These are phyloP conservation scores for Curvularia sp. DNA, from an alignment of 2,329 filamentous ascomycete genomes.

Conservation along the genomic window DNA sequence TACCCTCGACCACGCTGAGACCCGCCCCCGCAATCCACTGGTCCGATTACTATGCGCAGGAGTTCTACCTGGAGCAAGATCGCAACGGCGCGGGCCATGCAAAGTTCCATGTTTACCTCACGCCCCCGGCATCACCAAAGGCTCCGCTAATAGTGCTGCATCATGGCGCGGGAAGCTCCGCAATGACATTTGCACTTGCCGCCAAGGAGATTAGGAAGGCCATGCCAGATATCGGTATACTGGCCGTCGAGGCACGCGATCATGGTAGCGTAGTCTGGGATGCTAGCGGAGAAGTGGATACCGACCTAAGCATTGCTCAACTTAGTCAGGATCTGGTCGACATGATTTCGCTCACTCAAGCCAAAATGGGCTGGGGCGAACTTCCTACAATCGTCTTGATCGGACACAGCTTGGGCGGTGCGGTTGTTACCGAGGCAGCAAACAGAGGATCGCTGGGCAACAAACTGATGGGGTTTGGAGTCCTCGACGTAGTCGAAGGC, in stretches of 20 bases:
- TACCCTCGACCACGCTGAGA: slow-evolving; percentile 76
- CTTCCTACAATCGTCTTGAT: slow-evolving; percentile 82
- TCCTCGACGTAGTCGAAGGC: slow-evolving; percentile 93
- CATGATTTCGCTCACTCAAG: slow-evolving; percentile 72
- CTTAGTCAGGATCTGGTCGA: slow-evolving; percentile 75
- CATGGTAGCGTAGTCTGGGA: slow-evolving; percentile 73
- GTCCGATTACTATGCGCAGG: slow-evolving; percentile 90
- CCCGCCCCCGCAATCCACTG: slow-evolving; percentile 71
- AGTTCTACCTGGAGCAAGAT: slow-evolving; percentile 72
- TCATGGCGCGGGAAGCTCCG: slow-evolving; percentile 93
- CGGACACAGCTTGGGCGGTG: slow-evolving; percentile 91
- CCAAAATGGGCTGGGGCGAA: slow-evolving; percentile 73
- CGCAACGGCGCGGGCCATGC: slow-evolving; percentile 54
- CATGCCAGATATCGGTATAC: slow-evolving; percentile 79
- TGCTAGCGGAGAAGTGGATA: slow-evolving; percentile 47
- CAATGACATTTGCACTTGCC: slow-evolving; percentile 86
- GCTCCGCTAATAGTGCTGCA: slow-evolving; percentile 91
- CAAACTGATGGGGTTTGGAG: slow-evolving; percentile 81
- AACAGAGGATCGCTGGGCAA: slow-evolving; percentile 69
- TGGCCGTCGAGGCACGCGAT: slow-evolving; percentile 84
- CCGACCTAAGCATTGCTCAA: slow-evolving; percentile 75
- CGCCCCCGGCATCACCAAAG: slow-evolving; percentile 70
- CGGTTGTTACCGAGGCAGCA: slow-evolving; percentile 85
- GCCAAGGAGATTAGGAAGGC: slow-evolving; percentile 77
- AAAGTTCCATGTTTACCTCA: slow-evolving; percentile 86